Percentiles rank a stretch among this genome's conserved stretches.
phyloP scores from a whole-genome alignment of 371 early-diverging fungal genomes.

The Polyrhizophydium stewartii region DNA sequence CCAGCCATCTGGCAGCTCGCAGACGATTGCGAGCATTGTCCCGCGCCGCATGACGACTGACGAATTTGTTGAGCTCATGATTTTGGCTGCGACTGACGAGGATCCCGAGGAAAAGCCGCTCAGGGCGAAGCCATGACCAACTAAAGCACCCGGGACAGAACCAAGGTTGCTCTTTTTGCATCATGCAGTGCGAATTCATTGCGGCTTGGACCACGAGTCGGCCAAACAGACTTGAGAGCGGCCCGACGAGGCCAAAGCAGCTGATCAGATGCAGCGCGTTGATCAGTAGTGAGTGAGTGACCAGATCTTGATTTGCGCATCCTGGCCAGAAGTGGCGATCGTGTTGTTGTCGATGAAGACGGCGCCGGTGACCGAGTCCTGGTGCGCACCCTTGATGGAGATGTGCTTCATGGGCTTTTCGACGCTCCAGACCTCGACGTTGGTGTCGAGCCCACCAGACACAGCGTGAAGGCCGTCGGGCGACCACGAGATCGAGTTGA shows the following conservation, averaged over 20 bases:
- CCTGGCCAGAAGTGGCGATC: conserved; percentile 76
- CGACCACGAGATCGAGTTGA: conserved; percentile 77
- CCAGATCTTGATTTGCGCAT: conserved; percentile 71
- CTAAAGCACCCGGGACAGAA: too few relatives aligned
- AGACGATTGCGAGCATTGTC: not conserved
- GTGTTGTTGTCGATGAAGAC: conserved; percentile 60
- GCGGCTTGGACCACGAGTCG: too few relatives aligned
- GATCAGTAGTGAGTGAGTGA: conserved; percentile 2
- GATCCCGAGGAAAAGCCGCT: too few relatives aligned
- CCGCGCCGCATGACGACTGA: not conserved
- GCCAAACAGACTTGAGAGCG: not conserved
- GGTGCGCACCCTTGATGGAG: conserved; percentile 78
- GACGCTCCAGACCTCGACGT: conserved; percentile 85
- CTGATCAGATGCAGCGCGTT: not conserved
- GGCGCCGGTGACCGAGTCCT: conserved; percentile 71
- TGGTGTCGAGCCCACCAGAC: conserved; percentile 83
- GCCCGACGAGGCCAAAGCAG: not conserved
- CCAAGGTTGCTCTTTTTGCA: too few relatives aligned
- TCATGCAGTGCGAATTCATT: too few relatives aligned
- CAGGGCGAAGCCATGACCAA: too few relatives aligned
- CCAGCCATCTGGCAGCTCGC: not conserved
- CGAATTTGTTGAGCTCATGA: too few relatives aligned
- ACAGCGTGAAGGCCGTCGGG: conserved; percentile 70
- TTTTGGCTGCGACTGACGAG: too few relatives aligned
- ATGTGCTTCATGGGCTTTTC: conserved; percentile 73